phyloP scores from a whole-genome alignment of 192 early-diverging fungal genomes.

The Lunasporangiospora selenospora region DNA sequence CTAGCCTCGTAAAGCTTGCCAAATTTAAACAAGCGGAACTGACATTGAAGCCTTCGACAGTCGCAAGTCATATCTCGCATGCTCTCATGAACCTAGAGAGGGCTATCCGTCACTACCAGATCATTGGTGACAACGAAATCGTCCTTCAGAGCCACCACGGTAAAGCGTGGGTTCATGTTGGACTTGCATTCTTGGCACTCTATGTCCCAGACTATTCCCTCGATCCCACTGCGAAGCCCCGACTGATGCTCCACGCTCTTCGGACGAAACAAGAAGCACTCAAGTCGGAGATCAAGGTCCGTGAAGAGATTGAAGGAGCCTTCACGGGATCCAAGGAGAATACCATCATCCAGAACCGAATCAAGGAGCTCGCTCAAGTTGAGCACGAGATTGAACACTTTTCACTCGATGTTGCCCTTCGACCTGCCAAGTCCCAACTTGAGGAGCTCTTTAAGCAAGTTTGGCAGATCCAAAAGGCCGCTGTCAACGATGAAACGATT shows the following conservation, averaged over 20 bases:
- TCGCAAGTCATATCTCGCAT: slow-evolving; percentile 28
- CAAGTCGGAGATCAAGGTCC: slow-evolving; percentile 64
- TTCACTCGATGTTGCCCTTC: slow-evolving; percentile 59
- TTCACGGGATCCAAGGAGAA: slow-evolving; percentile 69
- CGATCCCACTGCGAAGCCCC: slow-evolving; percentile 84
- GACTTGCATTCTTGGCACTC: slow-evolving; percentile 64
- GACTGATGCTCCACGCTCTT: slow-evolving; percentile 69
- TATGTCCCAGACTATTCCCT: slow-evolving; percentile 84
- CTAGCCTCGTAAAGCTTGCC: background rate
- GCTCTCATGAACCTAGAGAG: slow-evolving; percentile 15
- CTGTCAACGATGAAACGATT: slow-evolving; percentile 57
- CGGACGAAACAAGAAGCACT: slow-evolving; percentile 56
- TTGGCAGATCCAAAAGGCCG: slow-evolving; percentile 58
- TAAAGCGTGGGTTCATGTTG: slow-evolving; percentile 63
- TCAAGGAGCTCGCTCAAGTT: slow-evolving; percentile 35
- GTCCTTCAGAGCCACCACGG: slow-evolving; percentile 49
- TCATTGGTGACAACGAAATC: slow-evolving; percentile 13
- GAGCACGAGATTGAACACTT: slow-evolving; percentile 47
- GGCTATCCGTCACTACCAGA: slow-evolving; percentile 22
- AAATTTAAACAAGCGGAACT: slow-evolving; percentile 16
- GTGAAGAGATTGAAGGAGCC: slow-evolving; percentile 57
- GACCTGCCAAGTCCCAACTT: slow-evolving; percentile 71
- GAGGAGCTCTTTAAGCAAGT: slow-evolving; percentile 71
- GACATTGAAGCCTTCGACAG: slow-evolving; percentile 24
- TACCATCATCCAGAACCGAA: slow-evolving; percentile 25